phyloP scores from a whole-genome alignment of 306 rosid genomes.

The Sicyos baderoa region DNA sequence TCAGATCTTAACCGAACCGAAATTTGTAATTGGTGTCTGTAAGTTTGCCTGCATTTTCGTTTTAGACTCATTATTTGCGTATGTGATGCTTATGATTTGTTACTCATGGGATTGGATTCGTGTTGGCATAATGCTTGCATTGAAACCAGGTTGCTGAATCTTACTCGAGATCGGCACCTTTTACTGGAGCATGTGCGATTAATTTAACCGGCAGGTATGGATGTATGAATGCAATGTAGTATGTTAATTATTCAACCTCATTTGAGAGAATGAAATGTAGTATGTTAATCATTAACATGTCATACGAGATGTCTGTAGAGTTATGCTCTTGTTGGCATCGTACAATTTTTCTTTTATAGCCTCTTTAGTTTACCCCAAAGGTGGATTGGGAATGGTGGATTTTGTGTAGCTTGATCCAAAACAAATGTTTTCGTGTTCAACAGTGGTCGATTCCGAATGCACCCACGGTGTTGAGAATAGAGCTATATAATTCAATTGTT shows the following conservation, averaged over 20 bases:
- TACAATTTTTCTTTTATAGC: not conserved
- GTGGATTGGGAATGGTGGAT: not conserved
- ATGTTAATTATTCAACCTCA: too few species aligned
- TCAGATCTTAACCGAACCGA: too few species aligned
- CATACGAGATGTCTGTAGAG: too few species aligned
- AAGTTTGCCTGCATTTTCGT: conserved; percentile 13
- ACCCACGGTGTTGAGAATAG: not conserved
- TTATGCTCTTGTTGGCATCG: too few species aligned
- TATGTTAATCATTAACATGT: not conserved
- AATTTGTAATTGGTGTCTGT: not conserved
- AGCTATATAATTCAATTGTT: not conserved
- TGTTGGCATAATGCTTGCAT: not conserved
- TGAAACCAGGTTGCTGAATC: conserved; percentile 5
- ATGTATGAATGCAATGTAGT: not conserved
- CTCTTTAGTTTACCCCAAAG: not conserved
- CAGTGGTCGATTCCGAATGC: not conserved
- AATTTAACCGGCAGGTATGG: not conserved
- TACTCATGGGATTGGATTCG: not conserved
- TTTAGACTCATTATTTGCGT: not conserved
- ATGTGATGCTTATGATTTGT: not conserved
- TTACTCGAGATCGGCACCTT: not conserved
- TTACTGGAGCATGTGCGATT: not conserved
- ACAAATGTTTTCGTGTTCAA: not conserved
- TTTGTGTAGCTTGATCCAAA: not conserved
- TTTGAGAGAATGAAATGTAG: too few species aligned